phyloP scores from a whole-genome alignment of 306 rosid species.

The Quercus engelmannii region DNA sequence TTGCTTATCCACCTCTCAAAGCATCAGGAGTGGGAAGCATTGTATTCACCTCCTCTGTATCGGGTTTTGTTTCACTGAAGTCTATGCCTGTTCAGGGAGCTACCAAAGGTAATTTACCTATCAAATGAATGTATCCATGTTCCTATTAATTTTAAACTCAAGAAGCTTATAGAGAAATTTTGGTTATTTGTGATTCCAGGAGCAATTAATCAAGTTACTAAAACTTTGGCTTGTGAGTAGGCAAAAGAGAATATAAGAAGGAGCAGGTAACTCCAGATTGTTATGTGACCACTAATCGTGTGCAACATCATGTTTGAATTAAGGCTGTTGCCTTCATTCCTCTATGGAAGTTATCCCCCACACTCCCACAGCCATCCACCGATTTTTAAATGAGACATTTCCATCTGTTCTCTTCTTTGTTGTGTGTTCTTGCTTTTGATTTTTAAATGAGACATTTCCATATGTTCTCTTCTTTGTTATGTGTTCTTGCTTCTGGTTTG shows the following conservation, averaged over 20 bases:
- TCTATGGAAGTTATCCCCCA: not conserved
- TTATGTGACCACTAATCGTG: constrained; percentile 1
- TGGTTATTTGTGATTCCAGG: constrained; percentile 34
- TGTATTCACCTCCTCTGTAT: constrained; percentile 67
- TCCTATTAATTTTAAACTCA: not conserved
- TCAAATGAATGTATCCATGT: not conserved
- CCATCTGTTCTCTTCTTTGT: not conserved
- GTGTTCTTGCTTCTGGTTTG: no score
- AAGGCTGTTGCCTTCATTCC: not conserved
- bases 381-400: not conserved
- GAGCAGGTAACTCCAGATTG: constrained; percentile 46
- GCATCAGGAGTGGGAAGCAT: constrained; percentile 60
- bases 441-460: not conserved
- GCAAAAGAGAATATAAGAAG: constrained; percentile 69
- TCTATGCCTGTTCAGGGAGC: constrained; percentile 78
- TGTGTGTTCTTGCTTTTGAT: not conserved
- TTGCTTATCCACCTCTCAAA: constrained; percentile 62
- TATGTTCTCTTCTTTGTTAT: not conserved
- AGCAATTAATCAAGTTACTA: constrained; percentile 72
- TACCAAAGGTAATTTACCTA: constrained; percentile 54
- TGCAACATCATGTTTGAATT: not conserved
- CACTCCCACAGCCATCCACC: not conserved
- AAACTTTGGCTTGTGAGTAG: constrained; percentile 76
- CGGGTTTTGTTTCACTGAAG: constrained; percentile 70
- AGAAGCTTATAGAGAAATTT: constrained; percentile 3